Conservation (phyloP, 176 grass and related monocot species). For the Themeda triandra region DNA sequence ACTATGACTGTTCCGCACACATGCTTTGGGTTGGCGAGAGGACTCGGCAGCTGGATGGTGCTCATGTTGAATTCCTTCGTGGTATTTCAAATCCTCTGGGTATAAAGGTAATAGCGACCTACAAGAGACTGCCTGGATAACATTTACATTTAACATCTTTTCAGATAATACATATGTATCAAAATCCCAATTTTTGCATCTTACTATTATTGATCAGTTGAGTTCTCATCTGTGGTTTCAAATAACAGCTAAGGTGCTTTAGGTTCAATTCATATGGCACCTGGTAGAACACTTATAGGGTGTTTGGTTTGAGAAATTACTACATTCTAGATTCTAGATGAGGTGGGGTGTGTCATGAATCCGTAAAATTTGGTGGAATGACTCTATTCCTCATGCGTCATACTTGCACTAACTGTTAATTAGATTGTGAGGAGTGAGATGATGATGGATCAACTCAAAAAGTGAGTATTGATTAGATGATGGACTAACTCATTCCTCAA, state of each 20-base stretch:
- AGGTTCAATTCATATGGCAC: too few relatives aligned
- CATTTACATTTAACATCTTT: neutral
- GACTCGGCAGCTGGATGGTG: slow-evolving; percentile 56
- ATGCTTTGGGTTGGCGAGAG: slow-evolving; percentile 67
- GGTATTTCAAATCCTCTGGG: slow-evolving; percentile 57
- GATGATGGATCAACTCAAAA: too few relatives aligned
- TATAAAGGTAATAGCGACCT: slow-evolving; percentile 41
- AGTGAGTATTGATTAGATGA: too few relatives aligned
- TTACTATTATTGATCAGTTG: neutral
- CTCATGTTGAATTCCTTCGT: slow-evolving; percentile 66
- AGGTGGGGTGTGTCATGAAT: too few relatives aligned
- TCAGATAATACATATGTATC: neutral
- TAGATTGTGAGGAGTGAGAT: too few relatives aligned
- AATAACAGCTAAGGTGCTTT: neutral
- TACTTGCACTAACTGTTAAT: too few relatives aligned
- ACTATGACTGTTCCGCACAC: slow-evolving; percentile 54
- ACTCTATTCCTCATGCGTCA: too few relatives aligned
- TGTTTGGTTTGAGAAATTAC: too few relatives aligned
- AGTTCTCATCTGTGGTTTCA: neutral
- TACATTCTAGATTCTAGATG: too few relatives aligned
- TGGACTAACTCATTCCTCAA: too few relatives aligned
- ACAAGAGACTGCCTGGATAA: neutral
- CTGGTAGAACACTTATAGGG: too few relatives aligned
- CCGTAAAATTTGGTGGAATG: too few relatives aligned
- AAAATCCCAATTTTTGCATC: neutral